Conservation (phyloP, 2,329 filamentous ascomycete genomes). For the Fusarium sp. region DNA sequence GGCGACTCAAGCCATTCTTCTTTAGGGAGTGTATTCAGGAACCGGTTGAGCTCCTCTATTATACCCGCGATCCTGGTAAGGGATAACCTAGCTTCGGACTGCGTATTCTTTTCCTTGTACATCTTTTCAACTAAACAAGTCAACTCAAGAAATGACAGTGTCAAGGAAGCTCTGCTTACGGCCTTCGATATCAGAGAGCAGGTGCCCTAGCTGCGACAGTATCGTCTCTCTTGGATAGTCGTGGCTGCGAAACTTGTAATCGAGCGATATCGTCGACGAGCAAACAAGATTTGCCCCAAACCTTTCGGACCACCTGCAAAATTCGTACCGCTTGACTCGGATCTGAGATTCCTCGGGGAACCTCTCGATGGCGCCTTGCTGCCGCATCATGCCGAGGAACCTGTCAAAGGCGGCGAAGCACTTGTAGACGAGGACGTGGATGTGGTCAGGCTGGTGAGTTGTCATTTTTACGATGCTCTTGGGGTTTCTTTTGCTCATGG, state of each 20-base stretch:
- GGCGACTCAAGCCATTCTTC: slow-evolving; percentile 31
- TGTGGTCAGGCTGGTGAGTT: neutral
- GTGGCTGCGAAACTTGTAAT: slow-evolving; percentile 29
- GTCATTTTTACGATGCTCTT: neutral
- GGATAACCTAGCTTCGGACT: slow-evolving; percentile 10
- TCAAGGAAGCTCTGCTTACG: slow-evolving; percentile 4
- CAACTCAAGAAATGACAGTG: neutral
- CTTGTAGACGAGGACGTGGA: slow-evolving; percentile 12
- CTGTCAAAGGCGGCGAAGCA: slow-evolving; percentile 14
- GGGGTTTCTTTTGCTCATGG: neutral
- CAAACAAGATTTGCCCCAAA: slow-evolving; percentile 16
- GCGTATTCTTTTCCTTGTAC: neutral
- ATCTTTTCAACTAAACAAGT: slow-evolving; percentile 14
- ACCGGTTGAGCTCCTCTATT: slow-evolving; percentile 18
- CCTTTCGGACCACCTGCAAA: slow-evolving; percentile 18
- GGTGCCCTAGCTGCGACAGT: slow-evolving; percentile 13
- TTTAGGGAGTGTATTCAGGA: slow-evolving; percentile 21
- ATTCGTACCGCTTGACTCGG: slow-evolving; percentile 2
- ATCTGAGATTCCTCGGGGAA: slow-evolving; percentile 7
- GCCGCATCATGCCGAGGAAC: neutral
- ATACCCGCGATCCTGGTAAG: slow-evolving; percentile 8
- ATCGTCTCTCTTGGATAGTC: slow-evolving; percentile 8
- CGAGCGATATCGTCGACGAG: slow-evolving; percentile 20
- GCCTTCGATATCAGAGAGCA: slow-evolving; percentile 17
- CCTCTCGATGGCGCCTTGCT: neutral